Evolutionary conservation across 2,329 filamentous ascomycete genomes (phyloP).

Genomic region (Lachnellula subtilissima): DNA sequence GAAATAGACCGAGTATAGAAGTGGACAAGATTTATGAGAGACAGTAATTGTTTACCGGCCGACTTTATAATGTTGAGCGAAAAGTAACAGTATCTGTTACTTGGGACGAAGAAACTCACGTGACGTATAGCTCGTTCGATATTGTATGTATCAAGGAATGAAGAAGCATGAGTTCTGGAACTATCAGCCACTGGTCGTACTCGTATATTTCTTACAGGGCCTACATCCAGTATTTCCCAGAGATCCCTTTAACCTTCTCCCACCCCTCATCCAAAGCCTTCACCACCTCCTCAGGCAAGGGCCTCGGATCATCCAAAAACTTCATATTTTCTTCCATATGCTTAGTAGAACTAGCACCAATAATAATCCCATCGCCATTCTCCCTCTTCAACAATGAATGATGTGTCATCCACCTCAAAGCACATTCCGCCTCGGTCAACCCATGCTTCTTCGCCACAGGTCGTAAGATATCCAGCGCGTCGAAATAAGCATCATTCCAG

Average conservation of each 20-base stretch:
- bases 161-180: not conserved
- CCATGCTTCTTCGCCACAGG: slow-evolving; percentile 61
- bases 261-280: slow-evolving; percentile 65
- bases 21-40: no score
- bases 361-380: slow-evolving; percentile 53
- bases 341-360: slow-evolving; percentile 52
- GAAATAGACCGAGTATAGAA: no score
- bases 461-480: slow-evolving; percentile 65
- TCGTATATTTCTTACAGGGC: not conserved
- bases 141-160: not conserved
- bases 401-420: slow-evolving; percentile 68
- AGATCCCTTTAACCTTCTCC: slow-evolving; percentile 7
- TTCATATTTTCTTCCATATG: slow-evolving; percentile 56
- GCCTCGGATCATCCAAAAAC: slow-evolving; percentile 56
- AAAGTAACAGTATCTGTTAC: no score
- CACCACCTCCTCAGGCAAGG: slow-evolving; percentile 71
- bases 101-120: no score
- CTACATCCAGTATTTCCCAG: slow-evolving; percentile 6
- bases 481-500: slow-evolving; percentile 58
- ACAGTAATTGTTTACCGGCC: no score
- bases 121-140: no score
- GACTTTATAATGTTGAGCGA: no score
- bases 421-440: slow-evolving; percentile 68
- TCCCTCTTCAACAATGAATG: slow-evolving; percentile 57
- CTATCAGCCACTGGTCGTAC: not conserved